A percentile compares a stretch with the other conserved stretches of the same genome.
These are phyloP conservation scores for Coix lacrymajobi DNA, from an alignment of 176 grass and related monocot species.

Conservation along the genomic window DNA sequence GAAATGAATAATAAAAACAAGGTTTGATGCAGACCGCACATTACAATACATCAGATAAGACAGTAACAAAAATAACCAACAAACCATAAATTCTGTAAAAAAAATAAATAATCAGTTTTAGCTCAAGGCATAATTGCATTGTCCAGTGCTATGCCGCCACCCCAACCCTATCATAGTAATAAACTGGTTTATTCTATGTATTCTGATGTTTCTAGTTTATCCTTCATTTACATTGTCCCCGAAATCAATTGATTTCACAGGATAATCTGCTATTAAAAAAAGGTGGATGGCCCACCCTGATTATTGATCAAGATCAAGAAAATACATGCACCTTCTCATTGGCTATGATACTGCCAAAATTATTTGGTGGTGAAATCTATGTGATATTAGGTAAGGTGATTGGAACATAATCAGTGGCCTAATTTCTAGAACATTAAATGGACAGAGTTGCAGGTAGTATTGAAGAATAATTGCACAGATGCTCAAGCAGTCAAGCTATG, in stretches of 20 bases:
- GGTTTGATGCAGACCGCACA: neutral
- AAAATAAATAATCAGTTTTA: neutral
- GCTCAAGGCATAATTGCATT: neutral
- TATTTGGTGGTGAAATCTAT: neutral
- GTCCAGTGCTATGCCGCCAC: neutral
- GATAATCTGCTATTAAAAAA: neutral
- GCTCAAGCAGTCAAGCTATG: neutral
- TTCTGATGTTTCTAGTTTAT: neutral
- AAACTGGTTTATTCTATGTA: neutral
- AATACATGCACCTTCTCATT: neutral
- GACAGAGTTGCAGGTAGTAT: neutral
- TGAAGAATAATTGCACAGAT: neutral
- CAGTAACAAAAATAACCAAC: neutral
- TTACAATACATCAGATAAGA: neutral
- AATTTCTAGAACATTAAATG: neutral
- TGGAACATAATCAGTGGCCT: neutral
- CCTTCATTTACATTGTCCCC: neutral
- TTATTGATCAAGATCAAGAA: neutral
- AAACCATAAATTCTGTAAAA: neutral
- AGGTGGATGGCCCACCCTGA: neutral
- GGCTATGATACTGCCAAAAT: neutral
- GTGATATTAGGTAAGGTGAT: neutral
- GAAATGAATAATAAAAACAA: slow-evolving; percentile 24
- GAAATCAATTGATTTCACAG: neutral
- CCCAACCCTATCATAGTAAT: neutral